Evolutionary conservation across 176 grass and related monocot species (phyloP).

Genomic region (Carex cristatella): DNA sequence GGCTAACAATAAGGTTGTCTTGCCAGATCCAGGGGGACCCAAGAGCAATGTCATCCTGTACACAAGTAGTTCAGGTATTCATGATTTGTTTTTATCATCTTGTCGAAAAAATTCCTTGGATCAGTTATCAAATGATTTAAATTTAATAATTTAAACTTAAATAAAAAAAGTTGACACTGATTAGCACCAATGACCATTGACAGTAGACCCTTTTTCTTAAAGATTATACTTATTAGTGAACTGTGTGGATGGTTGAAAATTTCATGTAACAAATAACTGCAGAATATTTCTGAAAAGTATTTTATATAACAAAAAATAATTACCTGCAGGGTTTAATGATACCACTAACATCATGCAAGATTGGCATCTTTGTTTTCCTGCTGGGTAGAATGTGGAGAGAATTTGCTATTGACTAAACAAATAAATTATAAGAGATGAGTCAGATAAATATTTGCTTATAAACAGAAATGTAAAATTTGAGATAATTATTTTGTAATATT

Average conservation of each 20-base stretch:
- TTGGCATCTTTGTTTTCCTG: conserved; percentile 57
- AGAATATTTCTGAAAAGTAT: neutral
- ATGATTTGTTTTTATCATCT: neutral
- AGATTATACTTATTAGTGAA: neutral
- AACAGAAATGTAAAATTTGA: neutral
- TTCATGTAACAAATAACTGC: neutral
- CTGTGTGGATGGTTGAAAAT: neutral
- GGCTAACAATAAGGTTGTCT: conserved; percentile 79
- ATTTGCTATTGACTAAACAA: conserved; percentile 49
- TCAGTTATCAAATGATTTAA: no score
- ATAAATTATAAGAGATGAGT: conserved; percentile 2
- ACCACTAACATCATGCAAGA: conserved; percentile 84
- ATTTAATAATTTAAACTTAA: no score
- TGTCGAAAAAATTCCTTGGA: neutral
- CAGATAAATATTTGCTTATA: neutral
- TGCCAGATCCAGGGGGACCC: conserved; percentile 85
- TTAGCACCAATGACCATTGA: no score
- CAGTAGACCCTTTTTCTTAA: neutral
- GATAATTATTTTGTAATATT: neutral
- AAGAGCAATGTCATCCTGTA: conserved; percentile 85
- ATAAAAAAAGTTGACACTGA: no score
- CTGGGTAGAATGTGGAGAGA: conserved; percentile 53
- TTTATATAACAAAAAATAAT: neutral
- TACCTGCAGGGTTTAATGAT: conserved; percentile 88
- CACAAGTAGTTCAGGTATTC: neutral